Evolutionary conservation across 805 yeast species (phyloP), one percentile per base, ranked within the genome.

Genomic region (Pichia manshurica): DNA sequence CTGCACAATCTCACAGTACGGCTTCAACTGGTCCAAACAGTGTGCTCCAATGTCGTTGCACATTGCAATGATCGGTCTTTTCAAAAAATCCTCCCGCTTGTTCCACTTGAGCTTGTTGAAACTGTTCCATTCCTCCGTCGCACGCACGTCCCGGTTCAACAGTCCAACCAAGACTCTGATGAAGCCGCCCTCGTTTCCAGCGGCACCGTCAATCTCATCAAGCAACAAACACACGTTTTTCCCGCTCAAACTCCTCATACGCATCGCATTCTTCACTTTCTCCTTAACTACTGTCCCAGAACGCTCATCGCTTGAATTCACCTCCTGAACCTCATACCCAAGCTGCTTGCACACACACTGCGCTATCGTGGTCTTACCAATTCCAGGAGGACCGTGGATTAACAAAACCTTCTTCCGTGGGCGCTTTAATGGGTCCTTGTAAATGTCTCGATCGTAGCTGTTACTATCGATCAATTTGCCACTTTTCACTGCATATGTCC

Each of bases 321-420:
- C 75, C 57, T 91, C 99, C 55, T 84, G 74, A 0, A 85, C 76
- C 40, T 81, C 79, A 61, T 85, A 91, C 0, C 95, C 95, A 35
- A 86, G 76, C 53, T 87, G 96, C 40, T 72, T 74, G 3, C 96
- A 93, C 33, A 89, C 74, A 1, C 88, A 78, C 59, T 90, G 96
- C 0, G 91, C 87, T 2, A 89, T 82, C 0, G 93, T 78, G 0
- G 98, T 90, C 61, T 91, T 91, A 9, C 99, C 99, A 16, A 84
- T 73, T 2, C 99, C 99, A 0, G 96, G 89, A 0, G 96, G 93
- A 0, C 99, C 99, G 61, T 84, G 88, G 10, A 93, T 75, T 36
- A 93, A 67, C 19, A 93, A 61, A 0, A 93, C 72, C 53, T 79
- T 83, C 45, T 74, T 74, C 15, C 63, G 67, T 0, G 90, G 90